phyloP scores from a whole-genome alignment of 225 moss, liverwort and hornwort genomes.

The Physcomitrium patens region DNA sequence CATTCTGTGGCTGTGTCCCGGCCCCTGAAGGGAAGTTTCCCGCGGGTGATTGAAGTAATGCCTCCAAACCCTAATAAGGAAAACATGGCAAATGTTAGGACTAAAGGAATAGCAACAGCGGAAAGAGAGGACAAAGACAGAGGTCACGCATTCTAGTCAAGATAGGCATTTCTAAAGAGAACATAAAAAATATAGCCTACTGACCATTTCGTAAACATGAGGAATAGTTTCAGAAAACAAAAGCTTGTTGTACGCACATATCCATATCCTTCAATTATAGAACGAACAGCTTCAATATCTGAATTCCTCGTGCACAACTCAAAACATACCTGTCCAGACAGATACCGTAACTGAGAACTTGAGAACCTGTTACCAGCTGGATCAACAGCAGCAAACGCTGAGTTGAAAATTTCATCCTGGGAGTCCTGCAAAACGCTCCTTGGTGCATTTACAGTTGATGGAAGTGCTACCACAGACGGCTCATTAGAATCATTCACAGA shows the following conservation, averaged over 20 bases:
- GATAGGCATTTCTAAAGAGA: not conserved
- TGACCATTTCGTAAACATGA: not conserved
- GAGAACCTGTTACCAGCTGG: slow-evolving; percentile 21
- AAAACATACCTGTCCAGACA: slow-evolving; percentile 25
- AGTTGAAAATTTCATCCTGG: slow-evolving; percentile 11
- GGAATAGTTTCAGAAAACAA: not conserved
- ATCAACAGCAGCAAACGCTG: slow-evolving; percentile 14
- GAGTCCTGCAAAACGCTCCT: slow-evolving; percentile 25
- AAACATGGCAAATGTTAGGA: not conserved
- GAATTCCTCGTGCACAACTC: no score
- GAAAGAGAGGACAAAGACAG: not conserved
- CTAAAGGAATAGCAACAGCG: not conserved
- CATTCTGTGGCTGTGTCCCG: slow-evolving; percentile 15
- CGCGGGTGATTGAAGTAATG: slow-evolving; percentile 6
- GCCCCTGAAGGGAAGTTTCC: not conserved
- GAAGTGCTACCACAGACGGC: slow-evolving; percentile 42
- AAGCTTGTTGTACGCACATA: not conserved
- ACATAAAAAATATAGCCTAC: not conserved
- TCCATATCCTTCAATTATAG: not conserved
- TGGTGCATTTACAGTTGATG: slow-evolving; percentile 15
- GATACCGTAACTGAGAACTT: slow-evolving; percentile 23
- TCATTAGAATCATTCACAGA: slow-evolving; percentile 40
- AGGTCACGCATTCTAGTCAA: not conserved
- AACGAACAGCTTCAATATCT: not conserved
- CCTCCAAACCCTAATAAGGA: slow-evolving; percentile 16